Percentiles rank a stretch among this genome's conserved stretches.
These are phyloP conservation scores for Thuidium tamariscinum DNA, from an alignment of 225 moss, liverwort and hornwort genomes.

Conservation along the genomic window DNA sequence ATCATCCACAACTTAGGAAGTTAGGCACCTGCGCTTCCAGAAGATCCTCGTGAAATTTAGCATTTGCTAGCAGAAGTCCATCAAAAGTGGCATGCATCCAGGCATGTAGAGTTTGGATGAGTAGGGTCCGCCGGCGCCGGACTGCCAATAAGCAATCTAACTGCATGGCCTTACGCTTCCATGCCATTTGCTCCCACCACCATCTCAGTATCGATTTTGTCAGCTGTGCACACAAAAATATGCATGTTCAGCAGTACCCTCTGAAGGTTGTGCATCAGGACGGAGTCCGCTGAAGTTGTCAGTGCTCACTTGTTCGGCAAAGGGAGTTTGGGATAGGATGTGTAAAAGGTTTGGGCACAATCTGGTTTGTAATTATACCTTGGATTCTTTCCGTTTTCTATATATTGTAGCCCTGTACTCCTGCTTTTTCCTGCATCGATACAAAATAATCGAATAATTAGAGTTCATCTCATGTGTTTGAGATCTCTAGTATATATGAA, in stretches of 20 bases:
- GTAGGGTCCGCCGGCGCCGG: conserved; percentile 60
- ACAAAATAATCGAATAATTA: not conserved
- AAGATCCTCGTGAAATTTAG: conserved; percentile 83
- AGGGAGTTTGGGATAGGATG: not conserved
- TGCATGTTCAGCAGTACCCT: not conserved
- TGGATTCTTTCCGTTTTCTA: conserved; percentile 56
- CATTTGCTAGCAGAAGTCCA: conserved; percentile 76
- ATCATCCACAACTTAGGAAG: not conserved
- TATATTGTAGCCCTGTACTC: conserved; percentile 47
- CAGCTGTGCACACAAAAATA: conserved; percentile 26
- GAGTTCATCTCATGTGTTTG: not conserved
- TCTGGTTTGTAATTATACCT: conserved; percentile 24
- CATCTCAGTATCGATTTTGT: conserved; percentile 57
- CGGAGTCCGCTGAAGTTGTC: not conserved
- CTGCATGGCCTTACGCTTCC: conserved; percentile 80
- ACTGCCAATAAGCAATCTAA: conserved; percentile 64
- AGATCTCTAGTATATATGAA: not conserved
- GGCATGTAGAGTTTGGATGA: conserved; percentile 59
- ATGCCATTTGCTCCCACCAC: conserved; percentile 98
- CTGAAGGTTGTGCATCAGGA: not conserved
- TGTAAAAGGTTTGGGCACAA: not conserved
- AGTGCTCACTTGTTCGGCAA: not conserved
- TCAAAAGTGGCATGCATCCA: conserved; percentile 99
- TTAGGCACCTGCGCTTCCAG: conserved; percentile 71
- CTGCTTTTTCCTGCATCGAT: conserved; percentile 63